These are phyloP conservation scores for Zygotorulaspora mrakii DNA, from an alignment of 1,139 yeast genomes.

Conservation along the genomic window DNA sequence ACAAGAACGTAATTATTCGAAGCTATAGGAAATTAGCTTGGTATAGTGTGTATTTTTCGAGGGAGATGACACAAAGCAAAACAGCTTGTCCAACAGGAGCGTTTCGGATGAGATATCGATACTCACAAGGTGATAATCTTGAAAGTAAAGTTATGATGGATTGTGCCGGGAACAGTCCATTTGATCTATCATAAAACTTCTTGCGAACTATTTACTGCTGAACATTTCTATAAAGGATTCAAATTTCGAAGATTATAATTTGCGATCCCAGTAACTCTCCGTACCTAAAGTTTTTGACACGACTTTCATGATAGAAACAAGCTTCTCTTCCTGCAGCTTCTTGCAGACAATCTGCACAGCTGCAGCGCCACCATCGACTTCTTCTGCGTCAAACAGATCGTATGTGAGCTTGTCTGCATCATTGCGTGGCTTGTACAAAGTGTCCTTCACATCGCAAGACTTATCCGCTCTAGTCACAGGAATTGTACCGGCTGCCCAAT, in stretches of 20 bases:
- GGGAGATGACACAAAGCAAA: too few species aligned
- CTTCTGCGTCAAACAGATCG: slow-evolving; percentile 33
- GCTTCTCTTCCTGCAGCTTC: slow-evolving; percentile 45
- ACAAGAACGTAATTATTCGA: too few species aligned
- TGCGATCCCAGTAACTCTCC: slow-evolving; percentile 23
- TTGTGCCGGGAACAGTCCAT: too few species aligned
- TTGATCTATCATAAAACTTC: too few species aligned
- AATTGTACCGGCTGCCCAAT: slow-evolving; percentile 54
- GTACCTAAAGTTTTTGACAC: slow-evolving; percentile 28
- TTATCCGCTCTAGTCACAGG: slow-evolving; percentile 61
- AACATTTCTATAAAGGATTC: not conserved
- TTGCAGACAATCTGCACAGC: slow-evolving; percentile 45
- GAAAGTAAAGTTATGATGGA: too few species aligned
- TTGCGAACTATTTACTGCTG: too few species aligned
- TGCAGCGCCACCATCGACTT: slow-evolving; percentile 46
- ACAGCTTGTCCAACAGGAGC: too few species aligned
- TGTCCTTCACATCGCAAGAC: slow-evolving; percentile 12
- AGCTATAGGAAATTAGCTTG: too few species aligned
- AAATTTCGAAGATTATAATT: too few species aligned
- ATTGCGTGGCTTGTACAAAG: slow-evolving; percentile 19
- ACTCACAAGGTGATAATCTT: too few species aligned
- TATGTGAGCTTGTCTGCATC: slow-evolving; percentile 26
- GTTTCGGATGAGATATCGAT: too few species aligned
- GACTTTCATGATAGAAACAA: slow-evolving; percentile 39
- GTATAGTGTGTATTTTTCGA: too few species aligned